Evolutionary conservation across 805 yeast species (phyloP), one percentile per base, ranked within the genome.

Genomic region (Kuraishia cidri): DNA sequence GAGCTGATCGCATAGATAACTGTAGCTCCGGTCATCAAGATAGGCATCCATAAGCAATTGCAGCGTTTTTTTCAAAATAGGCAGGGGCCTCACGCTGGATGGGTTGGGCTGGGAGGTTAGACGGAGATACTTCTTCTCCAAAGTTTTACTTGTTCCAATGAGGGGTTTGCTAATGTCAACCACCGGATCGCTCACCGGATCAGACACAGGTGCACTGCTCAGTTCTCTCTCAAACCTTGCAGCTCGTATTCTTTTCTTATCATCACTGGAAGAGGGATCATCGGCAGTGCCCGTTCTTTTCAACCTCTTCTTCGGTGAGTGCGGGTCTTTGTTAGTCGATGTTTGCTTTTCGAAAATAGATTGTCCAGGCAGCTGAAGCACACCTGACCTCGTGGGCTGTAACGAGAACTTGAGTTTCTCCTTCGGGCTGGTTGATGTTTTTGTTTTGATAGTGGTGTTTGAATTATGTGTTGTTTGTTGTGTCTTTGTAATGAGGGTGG

Each of bases 41-140:
- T 74, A 77, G 46, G 78, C 79, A 7, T 57, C 48, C 39, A 72
- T 54, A 6, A 90, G 64, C 30, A 64, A 51, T 15, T 61, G 60
- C 27, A 79, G 57, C 3, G 95, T 68, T 43, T 70, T 65, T 38
- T 69, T 64, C 35, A 90, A 56, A 1, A 86, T 62, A 1, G 47
- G 51, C 28, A 72, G 60, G 0, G 97, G 97, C 30, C 98, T 66
- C 2, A 90, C 96, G 18, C 66, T 58, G 2, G 72, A 69, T 0
- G 97, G 96, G 40, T 84, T 83, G 0, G 97, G 96, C 32, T 79
- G 95, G 2, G 95, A 83, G 0, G 98, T 92, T 38, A 92, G 59
- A 38, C 97, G 67, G 16, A 86, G 58, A 50, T 87, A 90, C 28
- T 72, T 62, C 53, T 90, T 92, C 44, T 87, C 96, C 16, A 90